Evolutionary conservation across 140 eudicot genomes (phyloP).

Genomic region (Stevia rebaudiana): DNA sequence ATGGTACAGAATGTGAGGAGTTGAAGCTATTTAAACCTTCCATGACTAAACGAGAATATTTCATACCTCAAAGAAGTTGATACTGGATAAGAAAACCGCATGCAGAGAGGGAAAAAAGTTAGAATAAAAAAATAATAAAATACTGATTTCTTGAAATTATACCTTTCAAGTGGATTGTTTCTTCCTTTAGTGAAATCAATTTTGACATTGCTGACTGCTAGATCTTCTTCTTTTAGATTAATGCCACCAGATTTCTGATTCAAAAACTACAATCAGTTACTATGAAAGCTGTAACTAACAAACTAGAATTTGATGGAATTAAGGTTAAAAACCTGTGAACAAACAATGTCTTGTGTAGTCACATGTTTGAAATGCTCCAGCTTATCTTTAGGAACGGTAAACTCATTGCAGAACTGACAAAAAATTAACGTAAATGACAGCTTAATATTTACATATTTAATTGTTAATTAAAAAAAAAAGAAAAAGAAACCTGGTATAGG

Average conservation of each 20-base stretch:
- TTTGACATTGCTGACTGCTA: slow-evolving; percentile 72
- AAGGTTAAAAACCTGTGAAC: slow-evolving; percentile 63
- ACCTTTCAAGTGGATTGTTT: slow-evolving; percentile 78
- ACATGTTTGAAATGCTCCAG: slow-evolving; percentile 61
- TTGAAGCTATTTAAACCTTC: neutral
- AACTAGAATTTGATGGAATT: neutral
- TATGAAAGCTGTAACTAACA: slow-evolving; percentile 9
- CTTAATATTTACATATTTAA: neutral
- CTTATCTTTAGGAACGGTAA: slow-evolving; percentile 78
- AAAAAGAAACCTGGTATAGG: slow-evolving; percentile 73
- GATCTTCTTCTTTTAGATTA: slow-evolving; percentile 64
- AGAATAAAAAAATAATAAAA: neutral
- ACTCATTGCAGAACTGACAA: slow-evolving; percentile 85
- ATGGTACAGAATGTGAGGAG: neutral
- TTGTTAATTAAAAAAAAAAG: slow-evolving; percentile 14
- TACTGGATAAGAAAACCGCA: slow-evolving; percentile 37
- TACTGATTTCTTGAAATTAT: slow-evolving; percentile 11
- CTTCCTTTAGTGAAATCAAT: slow-evolving; percentile 77
- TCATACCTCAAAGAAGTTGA: slow-evolving; percentile 75
- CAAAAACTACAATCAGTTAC: slow-evolving; percentile 24
- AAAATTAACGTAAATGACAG: neutral
- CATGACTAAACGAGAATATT: neutral
- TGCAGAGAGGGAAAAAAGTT: slow-evolving; percentile 19
- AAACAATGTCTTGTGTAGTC: slow-evolving; percentile 66
- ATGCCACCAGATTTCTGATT: slow-evolving; percentile 45